Evolutionary conservation across 2,329 filamentous ascomycete genomes (phyloP).

Genomic region (Ceratocystis harringtonii): DNA sequence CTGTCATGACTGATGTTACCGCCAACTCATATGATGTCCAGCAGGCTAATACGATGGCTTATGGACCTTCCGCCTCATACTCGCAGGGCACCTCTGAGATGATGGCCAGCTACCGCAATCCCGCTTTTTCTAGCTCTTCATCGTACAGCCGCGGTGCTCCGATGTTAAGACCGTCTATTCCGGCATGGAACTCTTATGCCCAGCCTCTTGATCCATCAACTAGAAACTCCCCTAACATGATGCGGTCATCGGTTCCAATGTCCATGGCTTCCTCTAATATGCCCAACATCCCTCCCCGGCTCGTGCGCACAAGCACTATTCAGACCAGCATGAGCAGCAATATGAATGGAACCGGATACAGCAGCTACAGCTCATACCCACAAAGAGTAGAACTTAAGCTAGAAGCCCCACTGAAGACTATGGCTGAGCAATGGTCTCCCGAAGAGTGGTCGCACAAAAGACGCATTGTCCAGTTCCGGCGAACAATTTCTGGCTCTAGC

Average conservation of each 20-base stretch:
- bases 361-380: conserved; percentile 56
- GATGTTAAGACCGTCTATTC: conserved; percentile 27
- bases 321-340: conserved; percentile 27
- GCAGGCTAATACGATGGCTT: neutral
- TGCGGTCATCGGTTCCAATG: conserved; percentile 24
- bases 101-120: conserved; percentile 40
- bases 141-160: conserved; percentile 27
- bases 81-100: conserved; percentile 34
- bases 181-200: conserved; percentile 32
- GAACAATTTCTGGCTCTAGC: conserved; percentile 66
- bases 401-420: conserved; percentile 66
- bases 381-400: conserved; percentile 77
- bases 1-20: conserved; percentile 20
- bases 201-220: conserved; percentile 26
- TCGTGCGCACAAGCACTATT: conserved; percentile 43
- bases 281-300: conserved; percentile 36
- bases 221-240: conserved; percentile 26
- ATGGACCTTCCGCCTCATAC: conserved; percentile 24
- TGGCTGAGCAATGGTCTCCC: conserved; percentile 68
- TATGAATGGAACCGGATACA: conserved; percentile 36
- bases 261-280: conserved; percentile 33
- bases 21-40: conserved; percentile 2
- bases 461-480: conserved; percentile 76
- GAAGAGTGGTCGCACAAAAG: conserved; percentile 70
- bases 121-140: conserved; percentile 34